Percentiles rank a stretch among this genome's conserved stretches.
These are phyloP conservation scores for Hyphodiscus hymeniophilus DNA, from an alignment of 495 filamentous ascomycete species.

Conservation along the genomic window DNA sequence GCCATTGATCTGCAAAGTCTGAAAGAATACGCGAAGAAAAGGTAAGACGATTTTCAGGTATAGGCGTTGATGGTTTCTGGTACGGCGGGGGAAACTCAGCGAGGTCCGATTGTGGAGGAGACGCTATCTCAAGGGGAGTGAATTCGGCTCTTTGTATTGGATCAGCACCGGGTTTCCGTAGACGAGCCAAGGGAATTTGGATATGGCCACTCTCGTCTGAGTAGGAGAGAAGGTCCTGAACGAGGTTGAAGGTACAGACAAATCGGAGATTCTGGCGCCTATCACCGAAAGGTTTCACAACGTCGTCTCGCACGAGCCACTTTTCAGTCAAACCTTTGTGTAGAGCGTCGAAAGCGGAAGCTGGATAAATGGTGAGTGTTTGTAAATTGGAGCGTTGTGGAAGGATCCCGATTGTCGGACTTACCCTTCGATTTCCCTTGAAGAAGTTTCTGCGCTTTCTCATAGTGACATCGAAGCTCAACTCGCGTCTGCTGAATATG, in stretches of 20 bases:
- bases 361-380: neutral
- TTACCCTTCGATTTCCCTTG: constrained; percentile 5
- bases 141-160: constrained; percentile 4
- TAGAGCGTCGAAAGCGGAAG: constrained; percentile 6
- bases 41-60: constrained; percentile 1
- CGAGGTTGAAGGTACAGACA: constrained; percentile 10
- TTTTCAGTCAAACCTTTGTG: neutral
- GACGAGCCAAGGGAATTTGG: neutral
- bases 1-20: constrained; percentile 13
- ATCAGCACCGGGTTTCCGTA: neutral
- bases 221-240: constrained; percentile 7
- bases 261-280: constrained; percentile 5
- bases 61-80: neutral
- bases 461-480: no score
- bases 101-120: neutral
- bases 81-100: constrained; percentile 6
- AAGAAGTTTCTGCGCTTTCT: constrained; percentile 4
- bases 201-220: constrained; percentile 2
- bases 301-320: constrained; percentile 8
- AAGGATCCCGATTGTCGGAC: neutral
- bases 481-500: no score
- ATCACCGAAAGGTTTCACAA: constrained; percentile 14
- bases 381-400: neutral
- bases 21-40: constrained; percentile 8
- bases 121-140: constrained; percentile 1